phyloP scores from a whole-genome alignment of 2,329 filamentous ascomycete species.

The Cryphonectria carpinicola region DNA sequence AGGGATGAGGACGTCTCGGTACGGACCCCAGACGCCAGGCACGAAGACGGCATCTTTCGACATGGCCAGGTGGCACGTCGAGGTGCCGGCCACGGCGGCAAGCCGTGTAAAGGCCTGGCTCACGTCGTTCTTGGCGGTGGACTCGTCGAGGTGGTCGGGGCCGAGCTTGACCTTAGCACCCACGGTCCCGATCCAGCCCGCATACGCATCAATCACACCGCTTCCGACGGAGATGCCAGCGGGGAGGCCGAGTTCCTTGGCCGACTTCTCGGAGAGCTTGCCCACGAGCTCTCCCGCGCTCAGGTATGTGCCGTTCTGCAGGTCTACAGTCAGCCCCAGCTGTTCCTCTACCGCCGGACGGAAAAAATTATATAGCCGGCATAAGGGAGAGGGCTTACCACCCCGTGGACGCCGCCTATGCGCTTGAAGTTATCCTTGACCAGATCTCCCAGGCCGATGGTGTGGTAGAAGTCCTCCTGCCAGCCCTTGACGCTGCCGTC shows the following conservation, averaged over 20 bases:
- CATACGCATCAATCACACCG: conserved; percentile 97
- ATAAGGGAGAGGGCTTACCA: conserved; percentile 70
- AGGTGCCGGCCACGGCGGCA: conserved; percentile 93
- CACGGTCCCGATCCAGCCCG: conserved; percentile 98
- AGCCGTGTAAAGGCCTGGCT: conserved; percentile 90
- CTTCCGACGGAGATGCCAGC: conserved; percentile 90
- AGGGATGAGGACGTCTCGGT: conserved; percentile 89
- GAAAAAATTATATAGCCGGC: conserved; percentile 31
- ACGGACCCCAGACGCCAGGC: conserved; percentile 94
- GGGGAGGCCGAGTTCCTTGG: conserved; percentile 79
- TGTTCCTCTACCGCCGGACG: conserved; percentile 6
- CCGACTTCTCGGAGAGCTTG: conserved; percentile 80
- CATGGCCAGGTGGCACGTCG: conserved; percentile 97
- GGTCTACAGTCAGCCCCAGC: conserved; percentile 30
- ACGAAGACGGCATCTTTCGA: conserved; percentile 92
- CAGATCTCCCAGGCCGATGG: conserved; percentile 85
- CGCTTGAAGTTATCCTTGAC: conserved; percentile 86
- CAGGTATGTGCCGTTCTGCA: conserved; percentile 85
- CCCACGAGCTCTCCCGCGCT: conserved; percentile 93
- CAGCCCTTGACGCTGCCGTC: conserved; percentile 97
- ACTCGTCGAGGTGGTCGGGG: conserved; percentile 67
- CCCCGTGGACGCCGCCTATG: conserved; percentile 91
- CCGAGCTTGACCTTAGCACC: conserved; percentile 87
- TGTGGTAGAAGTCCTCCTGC: conserved; percentile 90
- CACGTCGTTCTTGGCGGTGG: conserved; percentile 78